phyloP scores from a whole-genome alignment of 108 stramenopile species.

The Bacterosira constricta region DNA sequence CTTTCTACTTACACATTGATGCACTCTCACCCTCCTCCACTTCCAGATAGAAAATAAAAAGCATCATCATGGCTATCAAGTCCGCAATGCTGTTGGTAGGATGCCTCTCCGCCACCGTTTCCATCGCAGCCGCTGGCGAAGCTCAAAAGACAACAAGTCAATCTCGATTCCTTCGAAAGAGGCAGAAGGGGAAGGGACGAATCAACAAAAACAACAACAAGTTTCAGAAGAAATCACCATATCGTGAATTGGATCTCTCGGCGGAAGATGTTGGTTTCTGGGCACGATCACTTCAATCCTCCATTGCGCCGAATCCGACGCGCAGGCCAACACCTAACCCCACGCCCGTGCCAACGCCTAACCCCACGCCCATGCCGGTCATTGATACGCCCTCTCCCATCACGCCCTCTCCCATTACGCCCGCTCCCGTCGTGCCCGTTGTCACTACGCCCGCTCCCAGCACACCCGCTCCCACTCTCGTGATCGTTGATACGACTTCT shows the following conservation, averaged over 20 bases:
- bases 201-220: neutral
- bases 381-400: neutral
- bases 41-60: too few species aligned
- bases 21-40: too few species aligned
- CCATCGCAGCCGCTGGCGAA: neutral
- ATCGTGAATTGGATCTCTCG: neutral
- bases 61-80: neutral
- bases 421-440: constrained; percentile 5
- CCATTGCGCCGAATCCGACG: constrained; percentile 5
- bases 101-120: neutral
- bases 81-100: neutral
- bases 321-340: neutral
- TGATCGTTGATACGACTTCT: neutral
- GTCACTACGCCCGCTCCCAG: constrained; percentile 2
- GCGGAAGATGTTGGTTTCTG: constrained; percentile 35
- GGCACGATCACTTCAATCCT: constrained; percentile 26
- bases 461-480: neutral
- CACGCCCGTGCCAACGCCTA: neutral
- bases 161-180: constrained; percentile 11
- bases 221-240: neutral
- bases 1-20: too few species aligned
- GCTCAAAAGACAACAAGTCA: neutral
- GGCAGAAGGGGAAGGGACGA: constrained; percentile 1
- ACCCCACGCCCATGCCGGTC: constrained; percentile 2
- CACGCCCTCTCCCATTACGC: neutral